Evolutionary conservation across 495 filamentous ascomycete genomes (phyloP).

Genomic region (Entonaema liquescens): DNA sequence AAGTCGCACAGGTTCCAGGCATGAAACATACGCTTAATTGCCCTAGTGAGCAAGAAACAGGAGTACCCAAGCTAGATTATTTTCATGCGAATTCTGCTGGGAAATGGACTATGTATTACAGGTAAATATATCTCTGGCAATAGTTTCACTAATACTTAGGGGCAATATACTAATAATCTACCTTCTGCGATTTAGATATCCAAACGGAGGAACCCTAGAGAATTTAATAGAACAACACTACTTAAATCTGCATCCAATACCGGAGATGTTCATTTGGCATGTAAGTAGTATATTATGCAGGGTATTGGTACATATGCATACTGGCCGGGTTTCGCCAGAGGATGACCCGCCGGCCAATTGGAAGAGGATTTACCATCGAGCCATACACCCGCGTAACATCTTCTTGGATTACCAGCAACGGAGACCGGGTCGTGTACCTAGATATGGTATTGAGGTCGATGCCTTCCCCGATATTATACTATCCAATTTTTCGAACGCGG

Average conservation of each 20-base stretch:
- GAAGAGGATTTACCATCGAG: not conserved
- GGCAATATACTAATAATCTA: not conserved
- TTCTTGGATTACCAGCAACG: not conserved
- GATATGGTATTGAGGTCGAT: not conserved
- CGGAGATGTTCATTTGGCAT: slow-evolving; percentile 22
- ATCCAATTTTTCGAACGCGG: slow-evolving; percentile 3
- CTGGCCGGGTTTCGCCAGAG: not conserved
- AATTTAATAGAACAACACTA: not conserved
- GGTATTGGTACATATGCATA: not conserved
- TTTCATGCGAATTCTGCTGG: not conserved
- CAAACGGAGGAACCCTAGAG: slow-evolving; percentile 11
- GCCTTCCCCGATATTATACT: slow-evolving; percentile 12
- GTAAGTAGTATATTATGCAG: not conserved
- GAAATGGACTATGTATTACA: slow-evolving; percentile 1
- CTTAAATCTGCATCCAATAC: not conserved
- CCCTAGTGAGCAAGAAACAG: no score
- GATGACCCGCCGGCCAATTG: not conserved
- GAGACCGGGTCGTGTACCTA: not conserved
- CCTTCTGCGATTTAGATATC: not conserved
- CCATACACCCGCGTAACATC: slow-evolving; percentile 1
- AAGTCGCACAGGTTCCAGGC: not conserved
- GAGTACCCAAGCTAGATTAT: not conserved
- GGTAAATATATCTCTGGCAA: slow-evolving; percentile 2
- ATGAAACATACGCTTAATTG: not conserved
- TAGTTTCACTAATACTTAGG: not conserved